Conservation (phyloP, 108 stramenopile genomes). For the Fragilariopsis cylindrus region DNA sequence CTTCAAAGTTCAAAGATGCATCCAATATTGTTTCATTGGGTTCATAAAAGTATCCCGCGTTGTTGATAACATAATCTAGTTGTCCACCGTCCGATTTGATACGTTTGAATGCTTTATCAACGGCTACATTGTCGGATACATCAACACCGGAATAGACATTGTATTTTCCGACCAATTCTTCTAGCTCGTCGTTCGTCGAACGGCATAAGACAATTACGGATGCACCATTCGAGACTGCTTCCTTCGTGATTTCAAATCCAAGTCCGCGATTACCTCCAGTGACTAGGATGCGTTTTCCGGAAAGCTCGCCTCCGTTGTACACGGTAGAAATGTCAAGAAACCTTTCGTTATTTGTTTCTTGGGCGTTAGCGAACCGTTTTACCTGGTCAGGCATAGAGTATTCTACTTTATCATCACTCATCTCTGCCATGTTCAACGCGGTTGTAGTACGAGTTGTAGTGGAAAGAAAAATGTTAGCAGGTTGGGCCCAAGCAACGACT, state of each 20-base stretch:
- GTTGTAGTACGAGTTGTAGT: slow-evolving; percentile 12
- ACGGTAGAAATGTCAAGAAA: slow-evolving; percentile 70
- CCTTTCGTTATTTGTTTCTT: slow-evolving; percentile 62
- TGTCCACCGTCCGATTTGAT: slow-evolving; percentile 65
- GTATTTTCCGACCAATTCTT: slow-evolving; percentile 61
- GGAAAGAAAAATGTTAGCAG: not conserved
- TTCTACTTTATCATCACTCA: not conserved
- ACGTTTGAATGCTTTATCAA: slow-evolving; percentile 60
- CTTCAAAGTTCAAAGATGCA: slow-evolving; percentile 78
- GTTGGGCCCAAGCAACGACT: not conserved
- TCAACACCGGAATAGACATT: slow-evolving; percentile 84
- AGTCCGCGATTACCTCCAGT: slow-evolving; percentile 90
- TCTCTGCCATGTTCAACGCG: slow-evolving; percentile 5
- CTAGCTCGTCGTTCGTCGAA: slow-evolving; percentile 49
- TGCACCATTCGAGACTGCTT: slow-evolving; percentile 73
- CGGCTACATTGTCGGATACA: slow-evolving; percentile 76
- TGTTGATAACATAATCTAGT: slow-evolving; percentile 86
- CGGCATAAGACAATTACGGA: slow-evolving; percentile 78
- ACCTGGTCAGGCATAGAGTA: slow-evolving; percentile 80
- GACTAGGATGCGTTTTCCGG: slow-evolving; percentile 80
- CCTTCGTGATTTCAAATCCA: slow-evolving; percentile 79
- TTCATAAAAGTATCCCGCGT: slow-evolving; percentile 88
- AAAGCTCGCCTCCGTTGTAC: slow-evolving; percentile 61
- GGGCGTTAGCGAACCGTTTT: slow-evolving; percentile 67
- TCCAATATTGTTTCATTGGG: slow-evolving; percentile 74